These are phyloP conservation scores for Eimeria tenella DNA, from an alignment of 169 alveolate species.

Conservation along the genomic window DNA sequence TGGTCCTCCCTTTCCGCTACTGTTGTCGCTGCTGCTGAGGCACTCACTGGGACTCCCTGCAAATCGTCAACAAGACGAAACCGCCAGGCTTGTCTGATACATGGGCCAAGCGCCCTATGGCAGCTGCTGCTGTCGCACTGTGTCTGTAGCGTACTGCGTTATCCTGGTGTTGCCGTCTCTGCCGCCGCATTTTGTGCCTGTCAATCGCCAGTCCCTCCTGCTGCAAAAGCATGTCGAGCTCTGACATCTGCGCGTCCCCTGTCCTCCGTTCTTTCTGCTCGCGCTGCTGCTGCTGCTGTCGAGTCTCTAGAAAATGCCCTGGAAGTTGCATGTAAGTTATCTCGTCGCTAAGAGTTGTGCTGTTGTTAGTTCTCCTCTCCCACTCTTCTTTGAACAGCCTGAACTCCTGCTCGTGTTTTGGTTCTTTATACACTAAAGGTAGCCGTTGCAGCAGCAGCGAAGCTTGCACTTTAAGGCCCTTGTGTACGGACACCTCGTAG, in stretches of 20 bases:
- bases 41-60: constrained; percentile 12
- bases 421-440: constrained; percentile 79
- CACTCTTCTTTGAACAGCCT: constrained; percentile 70
- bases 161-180: constrained; percentile 60
- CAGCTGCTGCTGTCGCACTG: constrained; percentile 5
- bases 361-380: constrained; percentile 66
- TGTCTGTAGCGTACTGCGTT: constrained; percentile 14
- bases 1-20: constrained; percentile 57
- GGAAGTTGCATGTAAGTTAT: constrained; percentile 79
- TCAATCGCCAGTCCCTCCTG: constrained; percentile 38
- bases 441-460: constrained; percentile 80
- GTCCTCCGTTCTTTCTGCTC: constrained; percentile 57
- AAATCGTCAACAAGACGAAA: not conserved
- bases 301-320: constrained; percentile 75
- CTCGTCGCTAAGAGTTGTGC: constrained; percentile 64
- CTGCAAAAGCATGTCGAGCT: constrained; percentile 76
- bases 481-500: constrained; percentile 71
- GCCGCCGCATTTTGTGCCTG: constrained; percentile 35
- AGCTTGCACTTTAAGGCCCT: constrained; percentile 72
- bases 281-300: constrained; percentile 64
- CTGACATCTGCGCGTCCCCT: constrained; percentile 76
- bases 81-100: not conserved
- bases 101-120: not conserved
- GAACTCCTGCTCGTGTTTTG: constrained; percentile 68
- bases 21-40: constrained; percentile 35